Percentiles rank a stretch among this genome's conserved stretches.
These are phyloP conservation scores for Fraxinus paxiana DNA, from an alignment of 305 asterid species.

Conservation along the genomic window DNA sequence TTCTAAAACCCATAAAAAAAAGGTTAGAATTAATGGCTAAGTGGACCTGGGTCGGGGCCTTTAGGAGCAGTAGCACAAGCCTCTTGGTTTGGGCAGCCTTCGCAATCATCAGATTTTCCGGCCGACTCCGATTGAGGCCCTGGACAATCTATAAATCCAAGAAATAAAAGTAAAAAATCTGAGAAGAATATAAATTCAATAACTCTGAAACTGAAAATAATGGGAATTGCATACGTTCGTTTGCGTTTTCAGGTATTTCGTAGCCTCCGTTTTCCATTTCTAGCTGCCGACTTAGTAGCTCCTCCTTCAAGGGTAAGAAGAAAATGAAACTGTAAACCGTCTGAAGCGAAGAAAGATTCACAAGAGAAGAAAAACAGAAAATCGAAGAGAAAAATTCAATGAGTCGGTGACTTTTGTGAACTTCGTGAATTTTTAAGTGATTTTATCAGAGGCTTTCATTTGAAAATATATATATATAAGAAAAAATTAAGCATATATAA, in stretches of 20 bases:
- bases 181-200: background rate
- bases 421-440: background rate
- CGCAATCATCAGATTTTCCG: constrained; percentile 72
- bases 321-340: background rate
- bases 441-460: background rate
- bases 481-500: no score
- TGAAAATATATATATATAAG: no score
- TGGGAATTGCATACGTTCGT: constrained; percentile 47
- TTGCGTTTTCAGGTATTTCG: constrained; percentile 67
- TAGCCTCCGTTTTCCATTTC: constrained; percentile 50
- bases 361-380: background rate
- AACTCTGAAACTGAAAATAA: background rate
- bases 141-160: constrained; percentile 62
- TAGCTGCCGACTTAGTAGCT: background rate
- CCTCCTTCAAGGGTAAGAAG: background rate
- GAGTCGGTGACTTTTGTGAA: background rate
- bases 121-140: constrained; percentile 83
- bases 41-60: constrained; percentile 85
- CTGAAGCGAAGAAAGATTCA: background rate
- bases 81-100: constrained; percentile 87
- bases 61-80: constrained; percentile 92
- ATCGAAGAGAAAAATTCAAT: background rate
- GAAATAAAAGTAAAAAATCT: background rate
- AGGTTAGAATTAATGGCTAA: background rate
- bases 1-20: background rate